Evolutionary conservation across 768 basidiomycete genomes (phyloP), one percentile per base, ranked within the genome.

Genomic region (Mycena albidolilacea): DNA sequence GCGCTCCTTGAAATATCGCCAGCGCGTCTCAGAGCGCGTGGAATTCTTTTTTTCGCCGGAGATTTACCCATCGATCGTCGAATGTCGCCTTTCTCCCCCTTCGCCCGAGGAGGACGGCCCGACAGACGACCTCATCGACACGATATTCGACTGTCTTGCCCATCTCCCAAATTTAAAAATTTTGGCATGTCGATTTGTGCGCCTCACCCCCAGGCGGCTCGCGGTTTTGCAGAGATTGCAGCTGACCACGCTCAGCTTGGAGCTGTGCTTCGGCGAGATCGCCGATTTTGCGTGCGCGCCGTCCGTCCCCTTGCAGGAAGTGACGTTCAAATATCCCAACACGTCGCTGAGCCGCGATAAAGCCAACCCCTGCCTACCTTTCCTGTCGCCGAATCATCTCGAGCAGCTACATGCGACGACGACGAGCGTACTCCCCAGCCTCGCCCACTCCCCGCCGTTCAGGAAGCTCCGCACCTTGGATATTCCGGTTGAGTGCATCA

Each of bases 51-150:
- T 77, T 50, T 79, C 76, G 12, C 78, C 79, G 3, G 81, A 78
- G 48, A 83, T 85, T 50, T 81, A 79, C 7, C 80, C 81, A 37
- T 80, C 81, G 12, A 82, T 84, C 3, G 76, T 63, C 35, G 80
- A 82, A n/a, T 80, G 81, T 68, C 82, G 82, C 81, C 78, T 84
- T 15, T 84, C 83, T 78, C 30, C 83, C 78, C 67, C 81, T 79
- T 9, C 67, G 72, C 15, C 81, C 80, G 48, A 81, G 21, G 82
- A 85, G 52, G 79, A 83, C 62, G 78, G 81, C 60, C 81, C 82
- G n/a, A 38, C 69, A 8, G 76, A 78, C 15, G 68, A 81, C 39
- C 71, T 85, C 61, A 82, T 84, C 70, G 78, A 82, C 66, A 76
- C 76, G 15, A 79, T 82, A 37, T 73, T 85, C 39, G 76, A 78